Base-by-base conservation (phyloP, 1,284 basidiomycete genomes). In the Sporisorium scitamineum region DNA sequence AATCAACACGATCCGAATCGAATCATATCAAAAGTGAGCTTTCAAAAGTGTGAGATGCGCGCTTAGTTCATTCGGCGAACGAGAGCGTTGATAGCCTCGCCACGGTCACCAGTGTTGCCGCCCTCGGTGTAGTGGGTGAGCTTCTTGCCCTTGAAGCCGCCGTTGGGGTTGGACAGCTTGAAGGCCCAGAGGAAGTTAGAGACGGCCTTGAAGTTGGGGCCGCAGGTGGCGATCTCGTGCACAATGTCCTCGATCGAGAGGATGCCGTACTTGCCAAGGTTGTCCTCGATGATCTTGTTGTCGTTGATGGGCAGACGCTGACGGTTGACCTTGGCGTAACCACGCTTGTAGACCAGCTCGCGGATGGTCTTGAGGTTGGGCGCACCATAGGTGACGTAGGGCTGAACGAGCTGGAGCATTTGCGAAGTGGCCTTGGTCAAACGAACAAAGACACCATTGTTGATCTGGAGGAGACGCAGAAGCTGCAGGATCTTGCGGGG, bases 401-500 rank as follows among this genome's bases (percentile, higher is more conserved):
- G 96, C 88, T 96, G 94, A 80, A 99, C 91, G 64, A 98, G 90
- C 87, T 94, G 93, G 84, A 99, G 92, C 97, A 98, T 98, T 87
- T 98, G 94, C 84, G 93, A 91, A 61, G 95, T 98, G 42, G 97
- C 95, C 88, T 91, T 94, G 85, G 94, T 99, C 70, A 94, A 94
- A 88, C 95, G 95, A 86, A 99, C 91, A 86, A 99, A 99, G 70
- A 99, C 92, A 88, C 96, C 97, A 87, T 97, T 98, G 92, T 99
- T 99, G 90, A 99, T 99, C 88, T 99, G 97, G 80, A 97, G 91
- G 74, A 99, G 91, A 85, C 96, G 94, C 86, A 99, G 93, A 77
- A 99, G 92, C 87, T 99, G 96, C 85, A 99, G 89, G 87, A 99
- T 97, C 90, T 99, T 99, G 87, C 95, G 92, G 84, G 96, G 97